Base-by-base conservation (phyloP, 768 basidiomycete species). In the Termitomyces sp. region DNA sequence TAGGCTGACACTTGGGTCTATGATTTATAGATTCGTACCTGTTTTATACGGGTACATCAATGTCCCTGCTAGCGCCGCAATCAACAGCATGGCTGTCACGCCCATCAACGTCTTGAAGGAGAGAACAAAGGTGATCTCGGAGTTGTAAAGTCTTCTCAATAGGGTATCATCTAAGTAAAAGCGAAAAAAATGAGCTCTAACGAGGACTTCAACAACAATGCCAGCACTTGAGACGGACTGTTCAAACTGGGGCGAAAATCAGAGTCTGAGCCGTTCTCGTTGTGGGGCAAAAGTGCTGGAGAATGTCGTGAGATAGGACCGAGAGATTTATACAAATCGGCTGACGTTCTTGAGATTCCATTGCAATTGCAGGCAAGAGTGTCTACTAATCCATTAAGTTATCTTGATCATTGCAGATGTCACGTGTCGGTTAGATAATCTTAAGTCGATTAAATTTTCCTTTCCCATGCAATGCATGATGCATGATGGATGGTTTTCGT, bases 21-120 rank as follows among this genome's bases (percentile, higher is more conserved):
- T n/a, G n/a, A n/a, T n/a, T n/a, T n/a, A n/a, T 10, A n/a, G 22
- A n/a, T 16, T 10, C 3, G 33, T 18, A 25, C 38, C 29, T 4
- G 32, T 15, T 20, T 20, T 33, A 20, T 52, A 40, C 2, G 41
- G 57, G 10, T 49, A 57, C 5, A 53, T 18, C 10, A 44, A 52
- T 7, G 32, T 53, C 7, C 41, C 46, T 27, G 54, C 20, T 5
- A 58, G 44, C 5, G 41, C 52, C 7, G 39, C 32, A n/a, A 35
- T 38, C 5, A 47, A n/a, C 38, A 60, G 15, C 22, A 44, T 18
- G 6, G 25, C 25, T 23, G 27, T 29, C 18, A 38, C 33, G 15
- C 51, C 11, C 22, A 56, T 23, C 10, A 63, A 20, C 5, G 50
- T 47, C 22, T 46, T 50, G 36, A 52, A 47, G 12, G 55, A 51